Percentiles rank a stretch among this genome's conserved stretches.
Evolutionary conservation across 139 green algal species (phyloP).

Genomic region (Chlorella ohadii): DNA sequence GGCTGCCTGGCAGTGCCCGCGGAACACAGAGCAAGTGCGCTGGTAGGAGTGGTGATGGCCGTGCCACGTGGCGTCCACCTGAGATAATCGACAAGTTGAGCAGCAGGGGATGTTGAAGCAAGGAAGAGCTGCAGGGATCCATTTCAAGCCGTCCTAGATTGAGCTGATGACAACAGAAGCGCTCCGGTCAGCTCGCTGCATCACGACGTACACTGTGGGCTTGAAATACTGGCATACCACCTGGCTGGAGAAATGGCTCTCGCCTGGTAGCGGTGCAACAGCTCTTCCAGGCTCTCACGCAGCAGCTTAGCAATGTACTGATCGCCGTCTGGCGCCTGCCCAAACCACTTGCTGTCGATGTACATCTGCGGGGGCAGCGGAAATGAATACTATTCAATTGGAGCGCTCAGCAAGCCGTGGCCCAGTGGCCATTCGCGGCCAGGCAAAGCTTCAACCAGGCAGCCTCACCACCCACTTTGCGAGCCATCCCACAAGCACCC

Average conservation of each 20-base stretch:
- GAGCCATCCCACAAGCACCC: too few species aligned
- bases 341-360: slow-evolving; percentile 28
- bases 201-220: too few species aligned
- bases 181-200: too few species aligned
- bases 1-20: slow-evolving; percentile 13
- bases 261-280: slow-evolving; percentile 21
- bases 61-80: slow-evolving; percentile 69
- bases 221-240: too few species aligned
- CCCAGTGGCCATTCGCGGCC: too few species aligned
- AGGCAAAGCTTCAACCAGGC: too few species aligned
- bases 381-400: too few species aligned
- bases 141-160: too few species aligned
- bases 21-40: slow-evolving; percentile 59
- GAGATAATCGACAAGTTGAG: neutral
- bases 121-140: slow-evolving; percentile 72
- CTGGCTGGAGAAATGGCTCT: too few species aligned
- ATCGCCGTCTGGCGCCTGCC: slow-evolving; percentile 20
- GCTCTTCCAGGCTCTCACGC: slow-evolving; percentile 30
- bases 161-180: too few species aligned
- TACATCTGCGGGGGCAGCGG: slow-evolving; percentile 33
- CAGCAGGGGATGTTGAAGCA: neutral
- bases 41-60: slow-evolving; percentile 83
- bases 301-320: slow-evolving; percentile 35
- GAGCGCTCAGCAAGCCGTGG: too few species aligned
- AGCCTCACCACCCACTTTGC: too few species aligned